Conservation (phyloP, 331 rosid genomes). For the Cydonia oblonga region DNA sequence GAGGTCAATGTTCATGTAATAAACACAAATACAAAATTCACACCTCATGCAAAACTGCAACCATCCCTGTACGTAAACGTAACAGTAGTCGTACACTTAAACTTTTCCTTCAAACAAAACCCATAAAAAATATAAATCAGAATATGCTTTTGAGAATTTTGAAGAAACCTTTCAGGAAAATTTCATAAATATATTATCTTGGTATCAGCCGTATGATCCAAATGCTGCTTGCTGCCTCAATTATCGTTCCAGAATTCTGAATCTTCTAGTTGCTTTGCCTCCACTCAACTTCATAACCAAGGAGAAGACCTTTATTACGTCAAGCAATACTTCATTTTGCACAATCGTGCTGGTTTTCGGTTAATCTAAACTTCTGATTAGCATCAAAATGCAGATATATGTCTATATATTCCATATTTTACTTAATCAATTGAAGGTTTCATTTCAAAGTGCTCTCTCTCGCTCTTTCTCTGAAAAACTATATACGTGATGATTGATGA, state of each 20-base stretch:
- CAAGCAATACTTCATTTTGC: not conserved
- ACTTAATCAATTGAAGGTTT: too few species aligned
- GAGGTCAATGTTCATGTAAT: too few species aligned
- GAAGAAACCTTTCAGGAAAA: not conserved
- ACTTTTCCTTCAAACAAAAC: not conserved
- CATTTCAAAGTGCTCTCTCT: too few species aligned
- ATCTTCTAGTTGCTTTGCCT: not conserved
- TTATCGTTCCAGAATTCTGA: not conserved
- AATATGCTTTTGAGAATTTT: not conserved
- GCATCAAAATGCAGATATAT: too few species aligned
- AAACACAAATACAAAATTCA: too few species aligned
- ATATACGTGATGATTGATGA: too few species aligned
- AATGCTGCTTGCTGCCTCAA: not conserved
- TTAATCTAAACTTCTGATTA: too few species aligned
- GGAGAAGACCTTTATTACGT: not conserved
- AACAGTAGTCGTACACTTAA: not conserved
- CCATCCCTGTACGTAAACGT: not conserved
- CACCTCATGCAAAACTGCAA: not conserved
- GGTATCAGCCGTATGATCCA: not conserved
- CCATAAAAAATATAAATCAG: too few species aligned
- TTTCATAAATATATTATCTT: not conserved
- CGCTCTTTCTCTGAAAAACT: too few species aligned
- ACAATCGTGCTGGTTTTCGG: not conserved
- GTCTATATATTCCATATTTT: too few species aligned
- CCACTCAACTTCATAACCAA: not conserved